Percentiles rank a stretch among this genome's conserved stretches.
Conservation (phyloP, 495 filamentous ascomycete species). For the Penicillium salamii region DNA sequence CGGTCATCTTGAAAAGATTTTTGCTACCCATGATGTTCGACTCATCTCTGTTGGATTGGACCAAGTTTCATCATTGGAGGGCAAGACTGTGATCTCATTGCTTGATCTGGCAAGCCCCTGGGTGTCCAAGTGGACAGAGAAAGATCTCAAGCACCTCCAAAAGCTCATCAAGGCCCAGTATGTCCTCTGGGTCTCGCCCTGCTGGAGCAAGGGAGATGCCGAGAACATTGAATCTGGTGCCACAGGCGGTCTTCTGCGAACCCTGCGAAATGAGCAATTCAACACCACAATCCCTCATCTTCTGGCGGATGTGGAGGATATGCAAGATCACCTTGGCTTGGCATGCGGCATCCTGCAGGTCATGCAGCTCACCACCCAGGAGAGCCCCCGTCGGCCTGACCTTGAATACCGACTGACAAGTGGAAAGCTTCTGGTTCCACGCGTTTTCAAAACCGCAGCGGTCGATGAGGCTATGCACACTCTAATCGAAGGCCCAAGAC, state of each 20-base stretch:
- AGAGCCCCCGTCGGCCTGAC: constrained; percentile 11
- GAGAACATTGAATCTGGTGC: constrained; percentile 16
- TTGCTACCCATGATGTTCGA: constrained; percentile 11
- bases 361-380: constrained; percentile 16
- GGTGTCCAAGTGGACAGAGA: constrained; percentile 12
- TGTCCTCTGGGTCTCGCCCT: constrained; percentile 24
- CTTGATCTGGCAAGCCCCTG: constrained; percentile 18
- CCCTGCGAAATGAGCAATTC: constrained; percentile 22
- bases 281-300: constrained; percentile 17
- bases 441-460: constrained; percentile 11
- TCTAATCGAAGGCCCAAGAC: constrained; percentile 17
- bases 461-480: constrained; percentile 24
- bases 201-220: constrained; percentile 5
- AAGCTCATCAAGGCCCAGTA: constrained; percentile 16
- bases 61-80: constrained; percentile 7
- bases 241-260: constrained; percentile 20
- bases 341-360: constrained; percentile 17
- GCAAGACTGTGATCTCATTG: constrained; percentile 23
- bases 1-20: constrained; percentile 12
- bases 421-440: constrained; percentile 18
- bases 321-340: constrained; percentile 5
- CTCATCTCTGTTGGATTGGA: constrained; percentile 15
- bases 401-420: constrained; percentile 17
- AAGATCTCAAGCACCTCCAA: constrained; percentile 14
- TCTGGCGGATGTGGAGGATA: constrained; percentile 5